These are phyloP conservation scores for Botrytis deweyae DNA, from an alignment of 2,329 filamentous ascomycete species.

Conservation along the genomic window DNA sequence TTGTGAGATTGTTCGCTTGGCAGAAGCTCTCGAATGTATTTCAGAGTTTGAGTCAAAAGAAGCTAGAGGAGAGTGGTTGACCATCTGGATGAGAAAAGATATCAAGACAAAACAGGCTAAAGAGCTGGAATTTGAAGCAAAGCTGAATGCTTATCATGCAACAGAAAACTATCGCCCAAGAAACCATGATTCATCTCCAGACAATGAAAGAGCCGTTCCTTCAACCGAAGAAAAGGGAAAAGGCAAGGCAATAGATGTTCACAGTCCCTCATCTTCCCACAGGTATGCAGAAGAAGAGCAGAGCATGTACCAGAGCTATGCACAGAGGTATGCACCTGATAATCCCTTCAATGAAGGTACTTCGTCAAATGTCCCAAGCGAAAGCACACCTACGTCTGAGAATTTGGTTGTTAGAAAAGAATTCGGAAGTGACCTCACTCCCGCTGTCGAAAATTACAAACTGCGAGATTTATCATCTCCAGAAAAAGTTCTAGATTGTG, in stretches of 20 bases:
- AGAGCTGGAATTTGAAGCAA: neutral
- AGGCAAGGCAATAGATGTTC: neutral
- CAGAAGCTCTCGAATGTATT: neutral
- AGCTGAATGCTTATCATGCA: neutral
- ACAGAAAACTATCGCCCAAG: neutral
- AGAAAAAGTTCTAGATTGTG: neutral
- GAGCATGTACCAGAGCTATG: neutral
- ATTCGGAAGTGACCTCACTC: neutral
- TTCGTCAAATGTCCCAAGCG: neutral
- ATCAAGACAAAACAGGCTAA: neutral
- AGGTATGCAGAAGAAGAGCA: neutral
- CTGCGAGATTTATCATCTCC: too few relatives aligned
- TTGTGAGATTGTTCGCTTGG: neutral
- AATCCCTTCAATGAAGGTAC: neutral
- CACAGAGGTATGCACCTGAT: neutral
- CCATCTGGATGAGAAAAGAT: too few relatives aligned
- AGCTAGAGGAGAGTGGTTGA: neutral
- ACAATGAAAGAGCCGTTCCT: neutral
- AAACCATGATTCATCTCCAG: neutral
- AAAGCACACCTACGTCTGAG: neutral
- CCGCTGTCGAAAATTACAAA: neutral
- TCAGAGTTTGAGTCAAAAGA: neutral
- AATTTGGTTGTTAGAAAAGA: neutral
- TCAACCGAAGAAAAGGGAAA: neutral
- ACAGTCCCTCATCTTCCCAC: neutral